These are phyloP conservation scores for Xenosphaeropsis pyriputrescens DNA, from an alignment of 2,329 filamentous ascomycete genomes.

Conservation along the genomic window DNA sequence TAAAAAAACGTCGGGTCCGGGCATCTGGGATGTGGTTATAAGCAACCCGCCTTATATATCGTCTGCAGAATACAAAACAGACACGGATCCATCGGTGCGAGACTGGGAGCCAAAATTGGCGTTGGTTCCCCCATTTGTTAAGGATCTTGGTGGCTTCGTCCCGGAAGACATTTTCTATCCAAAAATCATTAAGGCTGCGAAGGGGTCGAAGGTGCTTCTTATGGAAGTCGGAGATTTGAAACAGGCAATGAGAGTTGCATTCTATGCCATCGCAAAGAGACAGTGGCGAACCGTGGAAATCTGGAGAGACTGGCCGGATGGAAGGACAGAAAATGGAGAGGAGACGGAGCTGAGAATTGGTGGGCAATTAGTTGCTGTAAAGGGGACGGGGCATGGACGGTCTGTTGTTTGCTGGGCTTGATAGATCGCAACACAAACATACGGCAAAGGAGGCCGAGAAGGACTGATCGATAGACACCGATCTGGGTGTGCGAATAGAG, in stretches of 20 bases:
- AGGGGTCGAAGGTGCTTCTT: slow-evolving; percentile 36
- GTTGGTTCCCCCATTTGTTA: slow-evolving; percentile 42
- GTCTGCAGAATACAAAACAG: slow-evolving; percentile 36
- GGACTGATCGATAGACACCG: no score
- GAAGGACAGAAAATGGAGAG: slow-evolving; percentile 9
- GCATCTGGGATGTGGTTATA: slow-evolving; percentile 39
- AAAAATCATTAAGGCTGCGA: slow-evolving; percentile 41
- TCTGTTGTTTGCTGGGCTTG: slow-evolving; percentile 5
- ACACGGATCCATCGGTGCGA: slow-evolving; percentile 60
- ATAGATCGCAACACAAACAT: background rate
- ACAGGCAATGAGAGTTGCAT: slow-evolving; percentile 51
- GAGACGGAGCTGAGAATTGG: slow-evolving; percentile 1
- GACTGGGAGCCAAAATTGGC: slow-evolving; percentile 70
- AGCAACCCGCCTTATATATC: slow-evolving; percentile 93
- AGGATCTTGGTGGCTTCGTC: slow-evolving; percentile 1
- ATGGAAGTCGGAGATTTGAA: slow-evolving; percentile 58
- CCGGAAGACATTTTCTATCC: slow-evolving; percentile 51
- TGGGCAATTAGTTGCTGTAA: slow-evolving; percentile 4
- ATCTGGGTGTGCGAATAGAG: no score
- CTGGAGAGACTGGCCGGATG: slow-evolving; percentile 55
- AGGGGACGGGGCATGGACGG: slow-evolving; percentile 9
- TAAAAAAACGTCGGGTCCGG: slow-evolving; percentile 12
- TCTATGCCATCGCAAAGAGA: slow-evolving; percentile 22
- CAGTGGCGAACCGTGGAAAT: slow-evolving; percentile 36
- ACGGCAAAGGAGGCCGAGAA: no score